These are phyloP conservation scores for Corylus americana DNA, from an alignment of 306 rosid species.

Conservation along the genomic window DNA sequence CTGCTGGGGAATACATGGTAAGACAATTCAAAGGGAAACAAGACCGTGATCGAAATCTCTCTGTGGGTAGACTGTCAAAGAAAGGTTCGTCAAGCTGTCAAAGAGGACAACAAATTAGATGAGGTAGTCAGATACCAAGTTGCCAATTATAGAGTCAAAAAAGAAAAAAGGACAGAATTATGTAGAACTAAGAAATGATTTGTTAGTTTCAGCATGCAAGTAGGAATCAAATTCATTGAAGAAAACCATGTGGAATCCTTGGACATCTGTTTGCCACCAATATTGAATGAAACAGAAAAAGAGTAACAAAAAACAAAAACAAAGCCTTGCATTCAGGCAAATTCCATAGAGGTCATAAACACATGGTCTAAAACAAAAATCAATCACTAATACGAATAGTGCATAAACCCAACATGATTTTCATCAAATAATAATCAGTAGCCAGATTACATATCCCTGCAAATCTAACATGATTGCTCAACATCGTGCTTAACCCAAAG, in stretches of 20 bases:
- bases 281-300: neutral
- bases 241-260: neutral
- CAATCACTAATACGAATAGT: neutral
- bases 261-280: neutral
- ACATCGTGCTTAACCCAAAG: neutral
- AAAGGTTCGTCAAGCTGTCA: slow-evolving; percentile 4
- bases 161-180: neutral
- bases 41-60: neutral
- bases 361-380: neutral
- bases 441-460: neutral
- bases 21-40: neutral
- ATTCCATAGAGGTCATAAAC: neutral
- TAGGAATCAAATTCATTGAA: neutral
- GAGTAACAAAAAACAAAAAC: neutral
- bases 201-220: neutral
- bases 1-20: slow-evolving; percentile 29
- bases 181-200: neutral
- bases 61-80: neutral
- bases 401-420: neutral
- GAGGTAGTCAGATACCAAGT: neutral
- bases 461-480: neutral
- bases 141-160: neutral
- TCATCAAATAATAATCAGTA: neutral
- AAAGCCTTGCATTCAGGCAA: neutral
- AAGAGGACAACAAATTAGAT: neutral